Evolutionary conservation across 2,329 filamentous ascomycete species (phyloP), one percentile per base, ranked within the genome.

Genomic region (Aureobasidium sp.): DNA sequence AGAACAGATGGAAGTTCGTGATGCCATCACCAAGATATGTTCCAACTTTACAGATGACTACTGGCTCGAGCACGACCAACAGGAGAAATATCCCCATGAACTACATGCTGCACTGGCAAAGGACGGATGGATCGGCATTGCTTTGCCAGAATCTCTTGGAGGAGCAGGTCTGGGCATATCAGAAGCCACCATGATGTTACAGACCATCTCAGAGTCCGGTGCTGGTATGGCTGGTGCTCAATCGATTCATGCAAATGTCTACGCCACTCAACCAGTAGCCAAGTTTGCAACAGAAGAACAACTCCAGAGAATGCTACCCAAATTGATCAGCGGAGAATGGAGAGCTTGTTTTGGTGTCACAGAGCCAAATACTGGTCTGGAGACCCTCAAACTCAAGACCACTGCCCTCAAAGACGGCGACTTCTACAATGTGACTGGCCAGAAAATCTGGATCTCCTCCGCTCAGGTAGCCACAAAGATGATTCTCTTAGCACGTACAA

Each of bases 181-280:
- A 0, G 90, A 94, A 71, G 90, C 90, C 0, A 90, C 87, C 0
- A 89, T 93, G 82, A 93, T 94, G 89, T 82, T 94, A 79, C 90
- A 95, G 69, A 89, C 89, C 2, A 89, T 92, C 62, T 79, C 87
- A 0, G 87, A 92, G 63, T 80, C 84, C 1, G 90, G 90, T 0
- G 90, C 90, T 4, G 90, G 90, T 3, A 91, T 94, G 79, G 88
- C 88, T 17, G 82, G 82, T 0, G 82, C 82, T 0, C 82, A 84
- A 65, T 78, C 80, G 1, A 82, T 84, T 26, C 82, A 84, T 63
- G 82, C 81, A 26, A 84, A 84, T 65, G 86, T 91, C 12, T 91
- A 90, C 69, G 87, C 87, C 2, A 92, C 89, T 0, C 89, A 92
- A 71, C 83, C 83, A 1, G 79, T 94, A 3, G 87, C 88, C 1